Evolutionary conservation across 176 grass and related monocot species (phyloP).

Genomic region (Saccharum spontaneum): DNA sequence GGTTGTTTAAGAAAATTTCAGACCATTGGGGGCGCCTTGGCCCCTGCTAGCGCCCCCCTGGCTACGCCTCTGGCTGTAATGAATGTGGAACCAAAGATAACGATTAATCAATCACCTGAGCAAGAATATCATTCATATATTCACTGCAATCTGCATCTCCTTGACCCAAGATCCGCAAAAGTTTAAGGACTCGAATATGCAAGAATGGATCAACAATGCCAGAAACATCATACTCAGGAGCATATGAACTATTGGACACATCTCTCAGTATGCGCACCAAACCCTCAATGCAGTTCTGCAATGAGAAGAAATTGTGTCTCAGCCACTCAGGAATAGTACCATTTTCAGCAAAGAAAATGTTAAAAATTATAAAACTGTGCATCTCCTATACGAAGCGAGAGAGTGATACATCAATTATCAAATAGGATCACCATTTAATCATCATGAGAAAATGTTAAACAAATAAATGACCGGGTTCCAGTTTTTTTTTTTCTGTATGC

Average conservation of each 20-base stretch:
- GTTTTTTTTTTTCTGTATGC: background rate
- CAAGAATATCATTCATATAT: slow-evolving; percentile 97
- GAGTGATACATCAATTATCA: background rate
- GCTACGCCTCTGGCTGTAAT: background rate
- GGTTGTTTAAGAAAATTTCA: no score
- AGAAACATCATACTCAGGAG: slow-evolving; percentile 92
- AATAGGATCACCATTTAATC: background rate
- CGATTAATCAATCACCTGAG: slow-evolving; percentile 69
- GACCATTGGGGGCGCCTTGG: no score
- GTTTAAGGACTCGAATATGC: slow-evolving; percentile 91
- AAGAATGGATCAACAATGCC: slow-evolving; percentile 95
- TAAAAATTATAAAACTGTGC: slow-evolving; percentile 1
- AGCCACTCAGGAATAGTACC: background rate
- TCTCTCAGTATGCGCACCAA: slow-evolving; percentile 87
- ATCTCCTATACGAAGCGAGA: background rate
- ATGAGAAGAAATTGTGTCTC: slow-evolving; percentile 1
- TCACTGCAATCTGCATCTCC: slow-evolving; percentile 93
- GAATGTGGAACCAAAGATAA: background rate
- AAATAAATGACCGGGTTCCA: background rate
- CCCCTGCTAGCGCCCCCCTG: no score
- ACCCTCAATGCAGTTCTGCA: slow-evolving; percentile 86
- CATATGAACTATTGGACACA: slow-evolving; percentile 95
- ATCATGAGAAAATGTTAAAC: background rate
- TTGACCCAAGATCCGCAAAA: slow-evolving; percentile 81
- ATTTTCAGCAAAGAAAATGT: slow-evolving; percentile 12